Evolutionary conservation across 805 yeast genomes (phyloP).

Genomic region (Torulaspora gathmanii): DNA sequence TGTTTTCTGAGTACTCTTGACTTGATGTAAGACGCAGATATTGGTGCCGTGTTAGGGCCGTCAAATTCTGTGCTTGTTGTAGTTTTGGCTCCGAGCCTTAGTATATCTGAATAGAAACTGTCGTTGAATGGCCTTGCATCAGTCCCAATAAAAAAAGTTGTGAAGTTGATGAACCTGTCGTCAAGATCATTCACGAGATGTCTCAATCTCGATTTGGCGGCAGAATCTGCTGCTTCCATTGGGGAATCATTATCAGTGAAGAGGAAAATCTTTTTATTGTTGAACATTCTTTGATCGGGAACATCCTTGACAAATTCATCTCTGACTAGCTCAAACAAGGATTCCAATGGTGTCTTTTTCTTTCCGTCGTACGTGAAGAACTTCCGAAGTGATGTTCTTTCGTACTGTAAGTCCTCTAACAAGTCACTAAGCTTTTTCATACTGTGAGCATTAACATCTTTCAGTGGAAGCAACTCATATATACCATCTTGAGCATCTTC

Average conservation of each 20-base stretch:
- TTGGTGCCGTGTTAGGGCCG: slow-evolving; percentile 42
- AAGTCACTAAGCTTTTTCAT: slow-evolving; percentile 54
- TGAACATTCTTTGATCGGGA: slow-evolving; percentile 42
- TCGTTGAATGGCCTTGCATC: slow-evolving; percentile 39
- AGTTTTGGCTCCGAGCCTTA: slow-evolving; percentile 32
- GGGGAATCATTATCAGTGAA: slow-evolving; percentile 78
- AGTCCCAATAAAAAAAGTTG: slow-evolving; percentile 57
- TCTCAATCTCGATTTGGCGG: slow-evolving; percentile 46
- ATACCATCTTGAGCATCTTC: slow-evolving; percentile 43
- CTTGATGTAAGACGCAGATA: slow-evolving; percentile 42
- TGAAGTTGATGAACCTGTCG: slow-evolving; percentile 48
- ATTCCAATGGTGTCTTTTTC: slow-evolving; percentile 35
- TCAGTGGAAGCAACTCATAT: slow-evolving; percentile 46
- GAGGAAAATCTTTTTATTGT: slow-evolving; percentile 57
- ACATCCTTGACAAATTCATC: slow-evolving; percentile 48
- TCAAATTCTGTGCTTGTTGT: slow-evolving; percentile 24
- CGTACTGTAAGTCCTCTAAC: slow-evolving; percentile 41
- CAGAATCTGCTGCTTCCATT: slow-evolving; percentile 38
- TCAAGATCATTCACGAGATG: slow-evolving; percentile 57
- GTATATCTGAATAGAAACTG: slow-evolving; percentile 50
- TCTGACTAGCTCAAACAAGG: slow-evolving; percentile 47
- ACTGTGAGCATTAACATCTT: slow-evolving; percentile 50
- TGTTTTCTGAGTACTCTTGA: slow-evolving; percentile 50
- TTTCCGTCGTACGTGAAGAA: slow-evolving; percentile 32
- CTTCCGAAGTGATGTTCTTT: slow-evolving; percentile 26